These are phyloP conservation scores for Eucalyptus tenuipes DNA, from an alignment of 345 rosid genomes.

Conservation along the genomic window DNA sequence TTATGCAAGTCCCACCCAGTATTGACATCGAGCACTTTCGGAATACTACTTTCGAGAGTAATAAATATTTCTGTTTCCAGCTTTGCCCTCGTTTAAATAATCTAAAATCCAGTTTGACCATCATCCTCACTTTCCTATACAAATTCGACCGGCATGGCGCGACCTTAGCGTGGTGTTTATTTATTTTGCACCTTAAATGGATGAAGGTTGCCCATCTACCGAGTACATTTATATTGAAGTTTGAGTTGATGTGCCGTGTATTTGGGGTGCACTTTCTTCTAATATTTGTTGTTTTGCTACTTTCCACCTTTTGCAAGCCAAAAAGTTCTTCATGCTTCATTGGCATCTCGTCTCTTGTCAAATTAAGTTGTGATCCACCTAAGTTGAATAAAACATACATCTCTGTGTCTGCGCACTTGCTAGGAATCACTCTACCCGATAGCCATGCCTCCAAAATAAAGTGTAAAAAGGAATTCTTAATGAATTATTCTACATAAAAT, in stretches of 20 bases:
- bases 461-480: background rate
- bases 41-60: background rate
- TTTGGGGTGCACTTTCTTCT: background rate
- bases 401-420: no score
- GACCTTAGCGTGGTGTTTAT: background rate
- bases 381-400: no score
- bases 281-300: background rate
- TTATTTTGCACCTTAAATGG: background rate
- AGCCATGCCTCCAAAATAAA: background rate
- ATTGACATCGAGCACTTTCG: rapidly evolving
- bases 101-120: background rate
- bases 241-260: background rate
- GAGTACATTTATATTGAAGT: background rate
- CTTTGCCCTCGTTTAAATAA: background rate
- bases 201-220: background rate
- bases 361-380: background rate
- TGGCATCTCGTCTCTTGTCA: background rate
- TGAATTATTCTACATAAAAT: background rate
- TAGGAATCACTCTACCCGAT: no score
- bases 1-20: rapidly evolving
- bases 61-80: background rate
- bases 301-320: background rate
- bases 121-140: background rate
- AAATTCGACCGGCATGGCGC: rapidly evolving
- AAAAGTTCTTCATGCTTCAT: background rate